Conservation (phyloP, 805 yeast species). For the Saccharomycopsis javanensis region DNA sequence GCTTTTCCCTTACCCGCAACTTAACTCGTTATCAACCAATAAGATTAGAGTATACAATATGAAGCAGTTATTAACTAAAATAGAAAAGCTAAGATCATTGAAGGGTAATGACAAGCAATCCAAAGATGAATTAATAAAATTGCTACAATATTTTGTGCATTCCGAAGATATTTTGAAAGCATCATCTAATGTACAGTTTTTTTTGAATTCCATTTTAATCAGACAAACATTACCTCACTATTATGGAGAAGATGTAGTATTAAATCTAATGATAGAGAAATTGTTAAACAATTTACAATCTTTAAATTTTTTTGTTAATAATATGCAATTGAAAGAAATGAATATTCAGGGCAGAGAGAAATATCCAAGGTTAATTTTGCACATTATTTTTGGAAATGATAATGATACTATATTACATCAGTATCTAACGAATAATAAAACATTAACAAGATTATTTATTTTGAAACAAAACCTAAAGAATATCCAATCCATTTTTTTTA, state of each 20-base stretch:
- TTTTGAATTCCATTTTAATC: conserved; percentile 9
- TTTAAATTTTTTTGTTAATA: conserved; percentile 7
- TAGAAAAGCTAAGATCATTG: conserved; percentile 5
- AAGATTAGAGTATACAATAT: conserved; percentile 1
- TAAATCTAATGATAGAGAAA: conserved; percentile 1
- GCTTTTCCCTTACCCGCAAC: neutral
- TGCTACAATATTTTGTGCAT: neutral
- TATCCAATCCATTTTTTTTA: conserved; percentile 11
- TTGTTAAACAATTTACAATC: conserved; percentile 6
- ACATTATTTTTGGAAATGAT: neutral
- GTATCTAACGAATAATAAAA: neutral
- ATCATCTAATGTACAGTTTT: conserved; percentile 13
- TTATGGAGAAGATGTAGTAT: neutral
- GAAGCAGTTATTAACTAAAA: conserved; percentile 14
- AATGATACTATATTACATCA: neutral
- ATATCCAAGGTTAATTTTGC: neutral
- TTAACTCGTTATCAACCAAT: neutral
- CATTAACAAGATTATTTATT: neutral
- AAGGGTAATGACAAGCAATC: neutral
- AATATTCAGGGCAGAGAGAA: neutral
- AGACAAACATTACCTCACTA: conserved; percentile 9
- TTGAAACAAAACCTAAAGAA: conserved; percentile 6
- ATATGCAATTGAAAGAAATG: neutral
- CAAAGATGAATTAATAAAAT: neutral
- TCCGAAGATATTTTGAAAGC: neutral